These are phyloP conservation scores for Kwoniella dejecticola DNA, from an alignment of 768 basidiomycete species.

Conservation along the genomic window DNA sequence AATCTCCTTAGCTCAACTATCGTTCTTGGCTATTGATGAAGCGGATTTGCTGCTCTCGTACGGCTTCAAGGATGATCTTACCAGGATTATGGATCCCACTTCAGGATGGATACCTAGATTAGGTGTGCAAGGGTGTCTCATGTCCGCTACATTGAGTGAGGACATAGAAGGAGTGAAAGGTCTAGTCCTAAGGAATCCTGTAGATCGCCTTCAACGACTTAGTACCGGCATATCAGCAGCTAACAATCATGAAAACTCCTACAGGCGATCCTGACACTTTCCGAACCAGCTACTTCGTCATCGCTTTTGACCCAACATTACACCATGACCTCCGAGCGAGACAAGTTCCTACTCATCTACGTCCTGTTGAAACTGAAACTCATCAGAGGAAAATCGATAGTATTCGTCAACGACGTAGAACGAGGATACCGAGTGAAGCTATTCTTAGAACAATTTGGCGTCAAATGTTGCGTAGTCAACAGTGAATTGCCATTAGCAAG, in stretches of 20 bases:
- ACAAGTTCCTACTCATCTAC: slow-evolving; percentile 95
- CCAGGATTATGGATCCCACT: slow-evolving; percentile 68
- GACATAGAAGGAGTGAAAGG: slow-evolving; percentile 92
- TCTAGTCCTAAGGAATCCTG: slow-evolving; percentile 80
- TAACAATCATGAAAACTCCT: background rate
- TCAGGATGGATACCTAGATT: slow-evolving; percentile 57
- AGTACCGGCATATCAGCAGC: too few species aligned
- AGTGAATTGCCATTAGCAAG: slow-evolving; percentile 94
- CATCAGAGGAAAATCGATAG: slow-evolving; percentile 90
- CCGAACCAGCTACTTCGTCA: slow-evolving; percentile 81
- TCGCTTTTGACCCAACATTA: slow-evolving; percentile 81
- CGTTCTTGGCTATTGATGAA: slow-evolving; percentile 93
- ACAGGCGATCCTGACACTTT: slow-evolving; percentile 80
- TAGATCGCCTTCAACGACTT: slow-evolving; percentile 57
- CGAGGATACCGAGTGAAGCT: slow-evolving; percentile 92
- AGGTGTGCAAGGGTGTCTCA: slow-evolving; percentile 83
- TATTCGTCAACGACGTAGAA: slow-evolving; percentile 96
- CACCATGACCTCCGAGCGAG: slow-evolving; percentile 79
- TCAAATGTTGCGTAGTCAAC: slow-evolving; percentile 93
- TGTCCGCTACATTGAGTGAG: slow-evolving; percentile 97
- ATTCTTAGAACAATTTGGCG: slow-evolving; percentile 97
- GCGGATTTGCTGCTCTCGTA: slow-evolving; percentile 96
- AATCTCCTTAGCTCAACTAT: slow-evolving; percentile 67
- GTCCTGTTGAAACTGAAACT: slow-evolving; percentile 95
- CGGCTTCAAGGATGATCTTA: slow-evolving; percentile 75